Base-by-base conservation (phyloP, 1,284 basidiomycete genomes). In the Sutorius eximius region DNA sequence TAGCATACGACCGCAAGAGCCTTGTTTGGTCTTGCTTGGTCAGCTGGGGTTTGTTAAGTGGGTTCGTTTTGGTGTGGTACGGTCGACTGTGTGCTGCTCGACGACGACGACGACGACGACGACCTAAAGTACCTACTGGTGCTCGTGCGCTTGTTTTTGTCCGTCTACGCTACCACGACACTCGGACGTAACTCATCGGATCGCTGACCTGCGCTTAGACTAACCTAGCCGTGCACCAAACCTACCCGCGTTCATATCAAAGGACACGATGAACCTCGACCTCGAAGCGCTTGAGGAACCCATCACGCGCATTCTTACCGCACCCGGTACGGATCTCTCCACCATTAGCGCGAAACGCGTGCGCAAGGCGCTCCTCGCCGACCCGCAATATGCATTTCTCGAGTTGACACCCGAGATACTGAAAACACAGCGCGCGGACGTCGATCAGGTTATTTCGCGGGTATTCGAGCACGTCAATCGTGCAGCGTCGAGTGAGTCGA, bases 261-360 rank as follows among this genome's bases (percentile, higher is more conserved):
- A 5, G 40, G 15, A 52, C 40, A 64, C 46, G 36, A 71, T 68
- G 66, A 51, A 11, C 49, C 75, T 78, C 64, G 75, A 84, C 63
- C 71, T 79, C 51, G 62, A 65, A 53, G 67, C 73, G 53, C 77
- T 91, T 57, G 80, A 83, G 66, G 76, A 79, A n/a, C 77, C 73
- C 54, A 83, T 91, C 64, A 76, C 76, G 56, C 73, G 76, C 56
- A 89, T 91, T 68, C 81, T 91, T 52, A 76, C 81, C 42, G 81
- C 85, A 16, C 88, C 88, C 8, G 82, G 81, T 47, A 84, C 81
- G 47, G 86, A 91, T 75, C 78, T 91, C 61, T 59, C 74, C 43
- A 87, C 84, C 42, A 88, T 91, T 71, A 88, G 85, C 64, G 88
- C 88, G 50, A 90, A 87, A 73, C 82, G 84, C 73, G 89, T 91